Base-by-base conservation (phyloP, 345 rosid genomes). In the Anacardium occidentale region DNA sequence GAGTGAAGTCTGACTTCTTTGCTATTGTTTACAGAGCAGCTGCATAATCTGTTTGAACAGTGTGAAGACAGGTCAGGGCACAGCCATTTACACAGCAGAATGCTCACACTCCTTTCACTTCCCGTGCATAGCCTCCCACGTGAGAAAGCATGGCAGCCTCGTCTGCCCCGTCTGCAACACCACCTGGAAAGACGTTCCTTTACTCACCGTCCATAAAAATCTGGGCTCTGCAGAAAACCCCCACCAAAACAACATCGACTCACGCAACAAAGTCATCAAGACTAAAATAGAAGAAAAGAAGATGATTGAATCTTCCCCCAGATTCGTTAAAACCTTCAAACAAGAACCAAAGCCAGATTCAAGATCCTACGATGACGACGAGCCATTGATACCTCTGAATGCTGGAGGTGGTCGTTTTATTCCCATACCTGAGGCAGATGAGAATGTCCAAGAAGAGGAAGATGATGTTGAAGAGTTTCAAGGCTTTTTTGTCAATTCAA, bases 51-150 rank as follows among this genome's bases (percentile, higher is more conserved):
- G 97, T 74, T 77, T 79, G 76, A 86, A 83, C 83, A 85, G 90
- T 70, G 93, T 90, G 77, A 89, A 83, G 79, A 84, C 88, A 5
- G 94, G 92, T n/a, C 87, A 90, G 67, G 97, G 93, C 4, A 86
- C 90, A 20, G 94, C 94, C 8, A 88, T 90, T 25, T 90, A 87
- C 80, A 94, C 97, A 34, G 97, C 97, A 12, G 98, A 91, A 72
- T 94, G 98, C 59, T 69, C 85, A 14, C 97, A 94, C 75, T 79
- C 79, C 37, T 94, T 94, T 74, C 98, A 94, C 71, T 91, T 90
- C 67, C 89, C 91, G n/a, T 94, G 97, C 77, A 76, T 94, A 26
- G 84, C 87, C 11, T 81, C 83, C 6, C 91, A 87, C 47, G 88
- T 87, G 34, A 80, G 87, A 47, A 83, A 82, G n/a, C 83, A 84